Conservation (phyloP, 1,139 yeast species). For the Geotrichum aggregatum region DNA sequence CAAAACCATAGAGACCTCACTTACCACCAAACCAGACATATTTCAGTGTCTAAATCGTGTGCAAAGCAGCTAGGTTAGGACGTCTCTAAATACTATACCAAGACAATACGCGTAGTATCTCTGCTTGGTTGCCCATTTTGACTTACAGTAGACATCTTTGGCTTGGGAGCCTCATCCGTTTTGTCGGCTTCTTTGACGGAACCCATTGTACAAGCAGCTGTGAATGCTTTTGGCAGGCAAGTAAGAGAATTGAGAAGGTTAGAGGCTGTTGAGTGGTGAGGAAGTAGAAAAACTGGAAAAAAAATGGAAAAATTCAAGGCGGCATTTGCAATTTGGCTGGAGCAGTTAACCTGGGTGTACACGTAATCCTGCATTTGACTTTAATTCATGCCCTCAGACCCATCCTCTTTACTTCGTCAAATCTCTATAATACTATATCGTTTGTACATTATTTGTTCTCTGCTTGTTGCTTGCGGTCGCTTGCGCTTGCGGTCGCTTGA, state of each 20-base stretch:
- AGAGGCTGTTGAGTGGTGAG: background rate
- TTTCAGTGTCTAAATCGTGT: background rate
- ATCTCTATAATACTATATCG: no score
- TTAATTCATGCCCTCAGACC: no score
- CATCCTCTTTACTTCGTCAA: no score
- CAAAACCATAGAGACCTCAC: background rate
- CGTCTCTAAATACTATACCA: background rate
- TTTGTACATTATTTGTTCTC: no score
- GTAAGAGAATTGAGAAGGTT: background rate
- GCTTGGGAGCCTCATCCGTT: background rate
- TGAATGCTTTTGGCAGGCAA: background rate
- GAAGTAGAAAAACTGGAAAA: background rate
- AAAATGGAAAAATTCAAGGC: background rate
- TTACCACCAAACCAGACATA: constrained; percentile 9
- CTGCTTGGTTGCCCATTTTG: no score
- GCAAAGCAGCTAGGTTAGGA: background rate
- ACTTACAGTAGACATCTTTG: constrained; percentile 1
- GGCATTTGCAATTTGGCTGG: no score
- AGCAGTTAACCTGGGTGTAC: no score
- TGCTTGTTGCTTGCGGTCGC: no score
- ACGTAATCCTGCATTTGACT: no score
- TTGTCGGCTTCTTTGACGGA: constrained; percentile 1
- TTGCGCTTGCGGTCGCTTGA: background rate
- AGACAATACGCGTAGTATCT: no score
- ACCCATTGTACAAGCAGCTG: background rate